Evolutionary conservation across 2,329 filamentous ascomycete genomes (phyloP), one percentile per base, ranked within the genome.

Genomic region (Capronia americana): DNA sequence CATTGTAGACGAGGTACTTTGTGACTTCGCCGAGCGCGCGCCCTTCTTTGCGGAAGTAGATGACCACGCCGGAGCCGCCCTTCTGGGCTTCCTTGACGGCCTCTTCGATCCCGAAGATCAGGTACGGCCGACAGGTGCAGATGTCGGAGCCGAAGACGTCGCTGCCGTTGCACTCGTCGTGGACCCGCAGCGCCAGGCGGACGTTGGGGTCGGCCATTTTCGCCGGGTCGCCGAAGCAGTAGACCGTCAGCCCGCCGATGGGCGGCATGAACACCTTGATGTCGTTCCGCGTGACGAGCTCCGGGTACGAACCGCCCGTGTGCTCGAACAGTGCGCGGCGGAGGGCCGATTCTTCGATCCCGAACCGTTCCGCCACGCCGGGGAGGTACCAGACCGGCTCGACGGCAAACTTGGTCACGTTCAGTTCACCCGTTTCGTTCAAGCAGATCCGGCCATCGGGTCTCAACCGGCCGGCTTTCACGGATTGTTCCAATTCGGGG

Each of bases 81-180:
- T 91, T 92, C 77, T 98, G 95, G 11, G 95, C 95, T 80, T 98
- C 93, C 75, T 96, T 97, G 73, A 99, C 94, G 12, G 95, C 95
- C 79, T 99, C 95, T 75, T 97, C 93, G 68, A 99, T 96, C 68
- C 95, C 95, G 77, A 96, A 98, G 75, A 96, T 96, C 64, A 98
- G 87, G 77, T 98, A 98, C 17, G 95, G 95, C 34, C 80, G 77
- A 63, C 94, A 98, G 11, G 95, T 98, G 81, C 95, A 98, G 75
- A 98, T 99, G 77, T 99, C 95, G 23, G 93, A 97, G 67, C 94
- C 93, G 77, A 98, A 99, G 51, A 98, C 95, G 79, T 99, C 95
- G 77, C 92, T 96, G 64, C 95, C 95, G 76, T 98, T 98, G 80
- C 95, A 98, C 83, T 91, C 89, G 74, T 91, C 89, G 77, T 92